Evolutionary conservation across 1,139 yeast species (phyloP).

Genomic region (Scheffersomyces parashehatae): DNA sequence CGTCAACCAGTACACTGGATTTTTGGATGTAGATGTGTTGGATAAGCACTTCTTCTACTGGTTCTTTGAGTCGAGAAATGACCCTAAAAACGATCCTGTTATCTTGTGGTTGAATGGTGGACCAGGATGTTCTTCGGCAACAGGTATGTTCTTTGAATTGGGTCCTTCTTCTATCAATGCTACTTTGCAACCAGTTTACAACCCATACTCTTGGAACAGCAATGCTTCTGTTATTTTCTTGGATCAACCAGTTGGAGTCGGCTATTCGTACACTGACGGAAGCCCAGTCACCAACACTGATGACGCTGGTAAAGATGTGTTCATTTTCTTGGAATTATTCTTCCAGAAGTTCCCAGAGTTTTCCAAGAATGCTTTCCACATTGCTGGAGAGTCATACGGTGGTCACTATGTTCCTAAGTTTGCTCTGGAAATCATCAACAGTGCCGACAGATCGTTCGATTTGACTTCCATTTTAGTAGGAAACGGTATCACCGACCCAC

Average conservation of each 20-base stretch:
- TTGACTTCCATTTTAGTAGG: slow-evolving; percentile 73
- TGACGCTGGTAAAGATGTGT: slow-evolving; percentile 74
- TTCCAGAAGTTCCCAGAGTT: slow-evolving; percentile 19
- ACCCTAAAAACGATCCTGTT: slow-evolving; percentile 45
- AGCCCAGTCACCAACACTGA: slow-evolving; percentile 56
- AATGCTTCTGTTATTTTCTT: slow-evolving; percentile 48
- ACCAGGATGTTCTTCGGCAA: slow-evolving; percentile 46
- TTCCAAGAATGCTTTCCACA: slow-evolving; percentile 13
- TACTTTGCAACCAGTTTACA: slow-evolving; percentile 36
- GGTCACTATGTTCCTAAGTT: slow-evolving; percentile 82
- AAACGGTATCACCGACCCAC: slow-evolving; percentile 77
- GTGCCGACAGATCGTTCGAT: slow-evolving; percentile 62
- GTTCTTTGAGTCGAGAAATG: slow-evolving; percentile 48
- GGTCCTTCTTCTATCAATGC: slow-evolving; percentile 44
- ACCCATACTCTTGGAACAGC: slow-evolving; percentile 45
- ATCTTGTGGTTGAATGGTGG: slow-evolving; percentile 51
- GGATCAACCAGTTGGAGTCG: slow-evolving; percentile 49
- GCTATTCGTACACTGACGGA: slow-evolving; percentile 54
- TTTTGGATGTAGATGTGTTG: slow-evolving; percentile 45
- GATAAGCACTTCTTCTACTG: slow-evolving; percentile 38
- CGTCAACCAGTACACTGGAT: slow-evolving; percentile 11
- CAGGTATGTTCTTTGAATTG: slow-evolving; percentile 46
- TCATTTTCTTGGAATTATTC: slow-evolving; percentile 46
- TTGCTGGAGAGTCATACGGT: slow-evolving; percentile 81
- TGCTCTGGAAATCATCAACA: slow-evolving; percentile 65